phyloP scores from a whole-genome alignment of 2,329 filamentous ascomycete species.

The Ceratocystis destructans region DNA sequence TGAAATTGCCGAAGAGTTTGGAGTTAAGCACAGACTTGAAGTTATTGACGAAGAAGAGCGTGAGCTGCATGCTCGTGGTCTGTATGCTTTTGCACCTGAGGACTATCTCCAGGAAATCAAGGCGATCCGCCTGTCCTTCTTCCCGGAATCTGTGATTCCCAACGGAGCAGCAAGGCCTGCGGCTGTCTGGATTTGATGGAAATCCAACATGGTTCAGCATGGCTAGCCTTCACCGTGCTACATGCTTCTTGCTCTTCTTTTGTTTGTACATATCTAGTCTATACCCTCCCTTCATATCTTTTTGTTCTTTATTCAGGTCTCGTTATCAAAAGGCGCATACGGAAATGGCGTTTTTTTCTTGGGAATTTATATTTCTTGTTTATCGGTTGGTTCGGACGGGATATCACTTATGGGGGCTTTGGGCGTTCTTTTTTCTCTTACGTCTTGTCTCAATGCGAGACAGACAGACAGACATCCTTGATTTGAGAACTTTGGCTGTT shows the following conservation, averaged over 20 bases:
- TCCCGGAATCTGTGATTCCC: slow-evolving; percentile 28
- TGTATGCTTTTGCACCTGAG: slow-evolving; percentile 60
- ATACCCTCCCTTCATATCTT: slow-evolving; percentile 10
- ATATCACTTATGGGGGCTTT: background rate
- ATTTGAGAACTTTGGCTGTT: background rate
- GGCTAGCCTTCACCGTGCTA: too few species aligned
- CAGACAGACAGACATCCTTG: background rate
- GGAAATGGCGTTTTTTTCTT: background rate
- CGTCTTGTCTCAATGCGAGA: background rate
- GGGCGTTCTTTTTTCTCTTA: background rate
- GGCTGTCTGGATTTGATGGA: slow-evolving; percentile 37
- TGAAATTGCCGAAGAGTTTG: slow-evolving; percentile 83
- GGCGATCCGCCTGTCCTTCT: slow-evolving; percentile 49
- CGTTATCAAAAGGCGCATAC: background rate
- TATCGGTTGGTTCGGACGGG: background rate
- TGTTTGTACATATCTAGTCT: slow-evolving; percentile 13
- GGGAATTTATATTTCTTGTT: background rate
- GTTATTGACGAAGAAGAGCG: slow-evolving; percentile 60
- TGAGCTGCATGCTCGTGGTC: slow-evolving; percentile 53
- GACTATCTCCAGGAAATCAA: slow-evolving; percentile 78
- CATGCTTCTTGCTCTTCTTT: slow-evolving; percentile 5
- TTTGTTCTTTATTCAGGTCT: background rate
- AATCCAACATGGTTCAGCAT: background rate
- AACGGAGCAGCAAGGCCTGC: slow-evolving; percentile 21
- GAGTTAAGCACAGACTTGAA: slow-evolving; percentile 44